Evolutionary conservation across 441 rosid species (phyloP).

Genomic region (Gossypium schwendimanii): DNA sequence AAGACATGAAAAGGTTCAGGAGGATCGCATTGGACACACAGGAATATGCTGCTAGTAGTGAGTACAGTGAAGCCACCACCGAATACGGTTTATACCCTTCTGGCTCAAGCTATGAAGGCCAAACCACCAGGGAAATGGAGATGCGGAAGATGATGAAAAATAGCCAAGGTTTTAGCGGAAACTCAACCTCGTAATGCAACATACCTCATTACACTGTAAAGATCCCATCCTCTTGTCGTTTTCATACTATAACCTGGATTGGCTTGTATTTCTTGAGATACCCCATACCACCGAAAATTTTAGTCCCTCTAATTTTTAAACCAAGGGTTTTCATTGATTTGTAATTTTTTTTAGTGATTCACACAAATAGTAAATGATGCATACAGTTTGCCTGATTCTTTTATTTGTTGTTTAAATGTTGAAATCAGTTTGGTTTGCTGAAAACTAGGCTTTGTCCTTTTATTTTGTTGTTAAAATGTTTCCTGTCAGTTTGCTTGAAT

Average conservation of each 20-base stretch:
- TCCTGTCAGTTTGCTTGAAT: background rate
- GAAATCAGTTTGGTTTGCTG: constrained; percentile 1
- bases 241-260: constrained; percentile 6
- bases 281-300: background rate
- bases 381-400: constrained; percentile 28
- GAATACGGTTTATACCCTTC: constrained; percentile 74
- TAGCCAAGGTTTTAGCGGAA: constrained; percentile 38
- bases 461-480: background rate
- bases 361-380: constrained; percentile 5
- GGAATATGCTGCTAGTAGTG: constrained; percentile 55
- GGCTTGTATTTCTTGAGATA: constrained; percentile 19
- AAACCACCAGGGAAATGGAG: constrained; percentile 73
- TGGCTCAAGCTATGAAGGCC: constrained; percentile 80
- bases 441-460: background rate
- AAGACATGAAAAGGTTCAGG: constrained; percentile 78
- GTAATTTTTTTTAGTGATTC: constrained; percentile 19
- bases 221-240: background rate
- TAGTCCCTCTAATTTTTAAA: constrained; percentile 9
- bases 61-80: constrained; percentile 70
- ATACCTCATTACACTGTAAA: constrained; percentile 24
- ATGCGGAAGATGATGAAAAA: constrained; percentile 53
- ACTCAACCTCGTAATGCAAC: constrained; percentile 22
- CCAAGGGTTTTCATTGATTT: constrained; percentile 9
- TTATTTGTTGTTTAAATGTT: constrained; percentile 20
- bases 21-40: constrained; percentile 75